Conservation (phyloP, 2,329 filamentous ascomycete genomes). For the Metarhizium guizhouense region DNA sequence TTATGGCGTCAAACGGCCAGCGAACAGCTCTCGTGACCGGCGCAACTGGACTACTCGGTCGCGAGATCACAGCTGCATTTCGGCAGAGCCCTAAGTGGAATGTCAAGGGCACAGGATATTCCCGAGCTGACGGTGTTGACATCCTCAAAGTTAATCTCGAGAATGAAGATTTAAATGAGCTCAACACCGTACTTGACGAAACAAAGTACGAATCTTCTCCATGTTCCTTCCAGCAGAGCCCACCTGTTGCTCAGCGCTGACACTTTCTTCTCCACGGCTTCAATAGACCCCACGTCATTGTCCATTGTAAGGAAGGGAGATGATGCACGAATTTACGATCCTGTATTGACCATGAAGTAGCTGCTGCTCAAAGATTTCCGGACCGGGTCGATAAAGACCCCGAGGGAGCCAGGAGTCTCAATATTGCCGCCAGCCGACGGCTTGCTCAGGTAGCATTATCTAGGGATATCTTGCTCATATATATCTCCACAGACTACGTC, state of each 20-base stretch:
- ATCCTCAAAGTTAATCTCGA: slow-evolving; percentile 52
- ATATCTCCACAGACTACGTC: slow-evolving; percentile 78
- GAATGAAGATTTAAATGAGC: slow-evolving; percentile 26
- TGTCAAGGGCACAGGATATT: slow-evolving; percentile 66
- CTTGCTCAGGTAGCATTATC: slow-evolving; percentile 59
- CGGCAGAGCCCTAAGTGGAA: slow-evolving; percentile 45
- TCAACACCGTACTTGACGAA: slow-evolving; percentile 41
- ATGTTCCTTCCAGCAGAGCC: background rate
- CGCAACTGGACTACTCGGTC: slow-evolving; percentile 74
- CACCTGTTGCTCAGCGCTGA: background rate
- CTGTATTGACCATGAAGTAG: slow-evolving; percentile 29
- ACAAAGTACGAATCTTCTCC: slow-evolving; percentile 37
- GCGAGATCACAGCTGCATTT: slow-evolving; percentile 68
- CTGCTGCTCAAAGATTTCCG: slow-evolving; percentile 79
- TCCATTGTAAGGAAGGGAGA: slow-evolving; percentile 56
- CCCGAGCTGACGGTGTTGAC: slow-evolving; percentile 60
- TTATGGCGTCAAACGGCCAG: background rate
- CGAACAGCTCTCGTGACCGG: slow-evolving; percentile 67
- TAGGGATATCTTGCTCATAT: slow-evolving; percentile 57
- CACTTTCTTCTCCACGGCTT: background rate
- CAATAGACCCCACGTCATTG: slow-evolving; percentile 63
- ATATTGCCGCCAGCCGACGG: slow-evolving; percentile 59
- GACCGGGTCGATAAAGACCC: slow-evolving; percentile 79
- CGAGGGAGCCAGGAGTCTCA: slow-evolving; percentile 62
- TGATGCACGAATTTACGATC: background rate